Evolutionary conservation across 164 flowering plant species (phyloP), one percentile per base, ranked within the genome.

Genomic region (Buxus sempervirens): DNA sequence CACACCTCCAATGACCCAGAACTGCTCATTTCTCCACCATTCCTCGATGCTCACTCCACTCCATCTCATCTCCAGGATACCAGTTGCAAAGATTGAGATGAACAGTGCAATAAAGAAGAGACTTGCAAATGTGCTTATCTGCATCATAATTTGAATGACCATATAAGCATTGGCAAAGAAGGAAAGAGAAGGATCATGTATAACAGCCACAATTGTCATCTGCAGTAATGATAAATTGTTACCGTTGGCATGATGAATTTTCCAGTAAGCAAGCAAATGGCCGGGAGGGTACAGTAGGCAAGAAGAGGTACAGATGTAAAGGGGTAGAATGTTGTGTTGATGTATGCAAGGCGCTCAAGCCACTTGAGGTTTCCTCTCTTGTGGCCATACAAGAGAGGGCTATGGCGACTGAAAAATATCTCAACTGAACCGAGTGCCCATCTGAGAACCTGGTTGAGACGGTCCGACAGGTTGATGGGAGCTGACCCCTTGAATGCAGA

Each of bases 351-450:
- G 0, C 98, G 80, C 71, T 90, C 96, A 0, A 93, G 90, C 90
- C 90, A 88, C 80, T 87, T 93, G 57, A 93, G 86, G 38, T 88
- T 83, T 58, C 95, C 98, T 26, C 84, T 90, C 69, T 90, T 92
- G 79, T 83, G 76, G 63, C 97, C 98, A 80, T 90, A 93, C 85
- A 70, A 81, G 20, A 86, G 41, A 0, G 98, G 98, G 56, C 96
- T 84, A 69, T 93, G 97, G 23, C 84, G 82, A 66, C 97, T 93
- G 72, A 93, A 90, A 77, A 93, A 89, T 79, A 93, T 93, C 71
- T 93, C 98, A 58, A 93, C 90, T 8, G 97, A 93, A 16, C 98
- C 97, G 62, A 93, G 89, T 9, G 97, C 96, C 97, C 98, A 90
- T 0, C 97, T 86, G 26, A 89, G 97, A n/a, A 89, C 96, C 72